Percentiles rank a stretch among this genome's conserved stretches.
phyloP scores from a whole-genome alignment of 2,329 filamentous ascomycete species.

The Aspergillus vadensis region DNA sequence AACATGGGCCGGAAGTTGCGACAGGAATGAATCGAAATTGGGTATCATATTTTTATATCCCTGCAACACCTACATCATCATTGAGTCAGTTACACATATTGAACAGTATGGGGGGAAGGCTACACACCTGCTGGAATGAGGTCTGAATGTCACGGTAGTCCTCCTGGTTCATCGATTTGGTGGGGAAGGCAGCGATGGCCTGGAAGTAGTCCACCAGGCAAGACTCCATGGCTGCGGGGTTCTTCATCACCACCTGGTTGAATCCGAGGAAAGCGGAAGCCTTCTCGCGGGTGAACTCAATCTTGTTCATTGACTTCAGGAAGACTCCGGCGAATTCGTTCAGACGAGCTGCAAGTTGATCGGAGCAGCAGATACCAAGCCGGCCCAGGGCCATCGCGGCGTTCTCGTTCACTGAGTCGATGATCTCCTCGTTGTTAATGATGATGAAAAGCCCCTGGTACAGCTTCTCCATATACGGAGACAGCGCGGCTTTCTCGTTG shows the following conservation, averaged over 20 bases:
- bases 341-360: constrained; percentile 76
- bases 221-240: constrained; percentile 89
- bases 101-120: not conserved
- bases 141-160: constrained; percentile 63
- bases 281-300: constrained; percentile 90
- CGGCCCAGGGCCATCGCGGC: constrained; percentile 90
- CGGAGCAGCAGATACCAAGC: constrained; percentile 76
- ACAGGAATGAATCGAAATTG: constrained; percentile 49
- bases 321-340: constrained; percentile 80
- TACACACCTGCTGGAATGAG: constrained; percentile 73
- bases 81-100: not conserved
- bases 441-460: constrained; percentile 79
- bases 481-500: constrained; percentile 71
- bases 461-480: constrained; percentile 73
- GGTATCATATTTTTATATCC: constrained; percentile 53
- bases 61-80: constrained; percentile 41
- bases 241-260: constrained; percentile 77
- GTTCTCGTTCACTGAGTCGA: constrained; percentile 86
- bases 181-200: constrained; percentile 72
- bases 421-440: constrained; percentile 80
- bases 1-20: constrained; percentile 43
- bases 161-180: constrained; percentile 64
- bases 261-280: constrained; percentile 91
- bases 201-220: constrained; percentile 79
- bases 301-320: constrained; percentile 76